A percentile compares a stretch with the other conserved stretches of the same genome.
These are phyloP conservation scores for Yamadazyma dendronema DNA, from an alignment of 1,139 yeast genomes.

Conservation along the genomic window DNA sequence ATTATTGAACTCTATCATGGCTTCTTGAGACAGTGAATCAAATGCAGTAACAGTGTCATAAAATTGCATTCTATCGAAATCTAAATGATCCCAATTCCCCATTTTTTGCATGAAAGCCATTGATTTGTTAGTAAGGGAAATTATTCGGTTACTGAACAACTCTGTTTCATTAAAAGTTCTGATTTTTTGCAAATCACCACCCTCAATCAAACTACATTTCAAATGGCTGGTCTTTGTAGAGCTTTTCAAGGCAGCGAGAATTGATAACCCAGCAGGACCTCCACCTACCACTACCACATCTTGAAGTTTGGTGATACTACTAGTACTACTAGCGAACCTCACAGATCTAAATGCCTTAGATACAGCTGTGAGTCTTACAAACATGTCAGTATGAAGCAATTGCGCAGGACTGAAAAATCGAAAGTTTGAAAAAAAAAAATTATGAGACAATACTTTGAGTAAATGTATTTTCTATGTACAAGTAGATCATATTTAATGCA, in stretches of 20 bases:
- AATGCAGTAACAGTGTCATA: slow-evolving; percentile 84
- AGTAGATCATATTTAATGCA: background rate
- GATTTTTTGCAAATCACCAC: slow-evolving; percentile 55
- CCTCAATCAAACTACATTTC: slow-evolving; percentile 72
- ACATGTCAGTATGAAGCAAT: background rate
- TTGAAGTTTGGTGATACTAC: slow-evolving; percentile 23
- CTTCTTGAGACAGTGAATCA: slow-evolving; percentile 66
- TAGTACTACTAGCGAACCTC: too few species aligned
- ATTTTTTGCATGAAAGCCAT: slow-evolving; percentile 58
- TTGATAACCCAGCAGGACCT: slow-evolving; percentile 94
- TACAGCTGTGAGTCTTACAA: background rate
- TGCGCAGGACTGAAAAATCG: background rate
- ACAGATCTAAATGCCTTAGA: background rate
- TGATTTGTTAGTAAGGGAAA: slow-evolving; percentile 81
- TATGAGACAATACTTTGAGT: too few species aligned
- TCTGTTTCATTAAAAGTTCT: slow-evolving; percentile 42
- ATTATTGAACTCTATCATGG: slow-evolving; percentile 71
- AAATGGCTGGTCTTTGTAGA: slow-evolving; percentile 62
- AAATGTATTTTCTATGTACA: background rate
- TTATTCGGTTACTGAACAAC: slow-evolving; percentile 73
- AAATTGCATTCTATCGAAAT: slow-evolving; percentile 67
- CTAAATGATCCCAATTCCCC: slow-evolving; percentile 73
- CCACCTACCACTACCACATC: slow-evolving; percentile 94
- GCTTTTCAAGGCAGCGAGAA: slow-evolving; percentile 73
- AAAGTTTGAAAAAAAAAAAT: background rate